Conservation (phyloP, 2,329 filamentous ascomycete genomes). For the Calonectria henricotiae region DNA sequence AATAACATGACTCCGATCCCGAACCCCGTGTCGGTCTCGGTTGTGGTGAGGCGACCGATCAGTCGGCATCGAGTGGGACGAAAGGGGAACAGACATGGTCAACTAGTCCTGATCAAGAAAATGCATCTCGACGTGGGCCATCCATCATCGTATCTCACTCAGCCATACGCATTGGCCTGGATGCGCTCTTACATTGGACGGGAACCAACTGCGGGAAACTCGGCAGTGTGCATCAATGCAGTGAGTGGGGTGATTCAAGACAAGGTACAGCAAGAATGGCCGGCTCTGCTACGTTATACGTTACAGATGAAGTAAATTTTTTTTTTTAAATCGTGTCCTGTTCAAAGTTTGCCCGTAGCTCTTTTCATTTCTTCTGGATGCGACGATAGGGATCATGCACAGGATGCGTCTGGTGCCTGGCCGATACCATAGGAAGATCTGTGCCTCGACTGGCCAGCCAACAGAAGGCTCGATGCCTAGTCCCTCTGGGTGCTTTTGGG, state of each 20-base stretch:
- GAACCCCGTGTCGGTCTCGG: constrained; percentile 10
- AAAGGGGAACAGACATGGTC: neutral
- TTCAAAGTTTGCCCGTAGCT: neutral
- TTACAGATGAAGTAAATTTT: constrained; percentile 6
- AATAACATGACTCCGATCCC: constrained; percentile 11
- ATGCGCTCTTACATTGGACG: constrained; percentile 2
- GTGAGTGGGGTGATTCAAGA: constrained; percentile 4
- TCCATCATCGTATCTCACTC: constrained; percentile 17
- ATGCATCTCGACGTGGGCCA: constrained; percentile 10
- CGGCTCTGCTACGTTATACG: constrained; percentile 27
- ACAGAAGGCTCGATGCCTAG: constrained; percentile 15
- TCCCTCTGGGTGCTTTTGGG: constrained; percentile 16
- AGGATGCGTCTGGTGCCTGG: constrained; percentile 4
- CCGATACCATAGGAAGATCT: constrained; percentile 27
- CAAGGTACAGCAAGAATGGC: neutral
- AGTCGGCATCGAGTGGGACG: neutral
- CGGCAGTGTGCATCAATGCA: constrained; percentile 18
- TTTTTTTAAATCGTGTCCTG: neutral
- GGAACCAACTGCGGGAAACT: neutral
- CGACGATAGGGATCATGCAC: constrained; percentile 1
- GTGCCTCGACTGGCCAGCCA: constrained; percentile 24
- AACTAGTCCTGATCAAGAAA: constrained; percentile 16
- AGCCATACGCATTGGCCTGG: neutral
- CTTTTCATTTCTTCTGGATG: neutral
- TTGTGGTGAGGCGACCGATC: constrained; percentile 16